Evolutionary conservation across 2,329 filamentous ascomycete species (phyloP), one percentile per base, ranked within the genome.

Genomic region (Westerdykella ornata): DNA sequence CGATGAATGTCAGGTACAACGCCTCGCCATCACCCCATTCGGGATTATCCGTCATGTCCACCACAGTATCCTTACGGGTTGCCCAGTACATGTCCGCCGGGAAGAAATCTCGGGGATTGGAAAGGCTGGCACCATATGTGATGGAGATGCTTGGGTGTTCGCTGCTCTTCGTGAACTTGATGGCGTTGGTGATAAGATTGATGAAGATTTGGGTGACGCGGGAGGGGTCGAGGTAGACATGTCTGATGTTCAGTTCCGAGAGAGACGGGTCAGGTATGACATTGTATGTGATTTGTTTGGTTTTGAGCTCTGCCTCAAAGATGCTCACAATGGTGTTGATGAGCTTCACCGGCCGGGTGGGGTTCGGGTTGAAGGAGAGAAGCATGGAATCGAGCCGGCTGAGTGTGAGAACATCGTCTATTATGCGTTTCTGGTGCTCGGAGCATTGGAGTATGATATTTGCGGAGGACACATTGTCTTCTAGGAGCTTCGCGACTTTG

Each of bases 201-300:
- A 83, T 87, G 35, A 90, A 78, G 44, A 94, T 88, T 56, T 94
- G 88, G 0, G 70, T 63, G 8, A 72, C 52, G 16, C 69, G 59
- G 26, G 62, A 68, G 0, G 68, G 65, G 43, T 72, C 70, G 0
- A 72, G 48, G 15, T 66, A 56, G 3, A 72, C 54, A 44, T 66
- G 60, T 15, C 68, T 62, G 9, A 71, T 56, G 3, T 48, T 48
- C 5, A 71, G 48, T 4, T 60, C 45, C 3, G 52, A 32, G 26
- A 70, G 60, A 0, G 68, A 68, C 2, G 52, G 45, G 29, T 71
- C 67, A 3, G 66, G 51, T n/a, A 49, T 41, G 5, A 68, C 46
- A 7, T 39, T 49, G 20, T 58, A 60, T 3, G 50, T 40, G 19
- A 66, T 62, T 6, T 59, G 51, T 16, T 55, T 56, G n/a, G 55